A percentile compares a stretch with the other conserved stretches of the same genome.
Conservation (phyloP, 306 rosid genomes). For the Malus fusca region DNA sequence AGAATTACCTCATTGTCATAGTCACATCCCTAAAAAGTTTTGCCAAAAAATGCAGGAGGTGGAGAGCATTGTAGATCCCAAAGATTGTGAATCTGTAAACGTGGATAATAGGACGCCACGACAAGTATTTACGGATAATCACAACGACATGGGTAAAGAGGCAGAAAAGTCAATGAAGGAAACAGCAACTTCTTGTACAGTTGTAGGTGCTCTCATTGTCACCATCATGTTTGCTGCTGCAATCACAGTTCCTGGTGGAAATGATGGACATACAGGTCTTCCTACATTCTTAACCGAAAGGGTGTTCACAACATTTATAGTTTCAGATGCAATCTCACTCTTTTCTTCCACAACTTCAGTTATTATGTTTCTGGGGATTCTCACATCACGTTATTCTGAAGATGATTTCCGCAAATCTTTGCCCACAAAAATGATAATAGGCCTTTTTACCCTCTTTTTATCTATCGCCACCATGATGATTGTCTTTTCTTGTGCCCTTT, state of each 20-base stretch:
- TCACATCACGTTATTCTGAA: conserved; percentile 33
- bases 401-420: conserved; percentile 26
- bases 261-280: background rate
- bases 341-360: conserved; percentile 24
- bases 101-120: background rate
- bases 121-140: conserved; percentile 19
- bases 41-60: background rate
- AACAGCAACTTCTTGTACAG: conserved; percentile 37
- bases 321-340: conserved; percentile 26
- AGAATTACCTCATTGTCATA: too few relatives aligned
- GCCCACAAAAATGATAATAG: conserved; percentile 31
- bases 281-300: background rate
- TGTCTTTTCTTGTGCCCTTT: conserved; percentile 30
- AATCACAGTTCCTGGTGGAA: conserved; percentile 33
- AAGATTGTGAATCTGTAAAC: background rate
- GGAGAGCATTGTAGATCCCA: background rate
- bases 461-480: conserved; percentile 37
- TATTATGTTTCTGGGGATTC: conserved; percentile 20
- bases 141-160: conserved; percentile 5
- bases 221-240: conserved; percentile 41
- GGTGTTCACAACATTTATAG: background rate
- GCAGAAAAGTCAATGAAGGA: conserved; percentile 38
- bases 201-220: conserved; percentile 33
- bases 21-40: too few relatives aligned
- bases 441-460: conserved; percentile 20